Percentiles rank a stretch among this genome's conserved stretches.
Conservation (phyloP, 2,329 filamentous ascomycete species). For the Beauveria medogensis region DNA sequence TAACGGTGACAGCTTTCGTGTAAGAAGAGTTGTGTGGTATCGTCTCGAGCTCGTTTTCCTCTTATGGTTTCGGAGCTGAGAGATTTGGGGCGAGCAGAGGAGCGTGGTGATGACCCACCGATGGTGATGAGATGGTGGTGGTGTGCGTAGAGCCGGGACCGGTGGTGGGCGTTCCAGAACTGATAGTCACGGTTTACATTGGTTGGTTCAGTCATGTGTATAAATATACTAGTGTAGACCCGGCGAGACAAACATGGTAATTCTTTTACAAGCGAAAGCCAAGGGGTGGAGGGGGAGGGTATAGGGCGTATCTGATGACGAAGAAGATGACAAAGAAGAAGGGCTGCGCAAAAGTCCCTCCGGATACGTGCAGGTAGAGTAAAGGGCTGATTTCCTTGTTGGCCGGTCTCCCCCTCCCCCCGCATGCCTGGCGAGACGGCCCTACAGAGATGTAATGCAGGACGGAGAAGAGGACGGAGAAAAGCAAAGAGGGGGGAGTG, state of each 20-base stretch:
- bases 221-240: no score
- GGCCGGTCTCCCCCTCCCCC: background rate
- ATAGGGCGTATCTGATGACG: constrained; percentile 2
- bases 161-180: no score
- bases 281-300: background rate
- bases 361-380: background rate
- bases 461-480: background rate
- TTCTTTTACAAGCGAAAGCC: background rate
- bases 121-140: background rate
- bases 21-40: background rate
- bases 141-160: no score
- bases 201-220: no score
- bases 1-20: background rate
- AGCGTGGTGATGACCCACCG: background rate
- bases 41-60: no score
- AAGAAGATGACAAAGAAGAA: constrained; percentile 5
- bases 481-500: background rate
- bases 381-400: background rate
- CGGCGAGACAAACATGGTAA: background rate
- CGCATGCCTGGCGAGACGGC: background rate
- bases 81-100: background rate
- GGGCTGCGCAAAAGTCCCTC: constrained; percentile 1
- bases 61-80: background rate
- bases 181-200: no score
- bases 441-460: background rate